phyloP scores from a whole-genome alignment of 805 yeast species.

The Candida saitoana region DNA sequence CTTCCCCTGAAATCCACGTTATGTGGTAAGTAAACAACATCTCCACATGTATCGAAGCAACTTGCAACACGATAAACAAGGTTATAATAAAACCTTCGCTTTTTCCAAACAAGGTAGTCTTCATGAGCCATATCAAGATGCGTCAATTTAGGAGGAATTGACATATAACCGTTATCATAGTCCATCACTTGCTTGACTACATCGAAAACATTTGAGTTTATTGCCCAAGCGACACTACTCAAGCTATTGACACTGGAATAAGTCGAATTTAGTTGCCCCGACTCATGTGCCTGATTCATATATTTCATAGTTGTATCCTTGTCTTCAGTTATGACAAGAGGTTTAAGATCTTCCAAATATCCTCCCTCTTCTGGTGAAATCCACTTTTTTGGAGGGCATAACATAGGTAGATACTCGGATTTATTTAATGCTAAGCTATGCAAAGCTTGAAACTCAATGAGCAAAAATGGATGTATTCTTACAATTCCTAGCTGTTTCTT shows the following conservation, averaged over 20 bases:
- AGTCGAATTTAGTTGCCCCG: slow-evolving; percentile 30
- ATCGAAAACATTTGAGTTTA: slow-evolving; percentile 23
- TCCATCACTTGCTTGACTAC: slow-evolving; percentile 20
- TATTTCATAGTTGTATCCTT: slow-evolving; percentile 14
- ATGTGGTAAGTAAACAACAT: slow-evolving; percentile 35
- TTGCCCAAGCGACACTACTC: slow-evolving; percentile 33
- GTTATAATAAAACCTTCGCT: slow-evolving; percentile 7
- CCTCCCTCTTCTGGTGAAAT: slow-evolving; percentile 32
- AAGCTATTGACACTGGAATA: slow-evolving; percentile 26
- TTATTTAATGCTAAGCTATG: slow-evolving; percentile 11
- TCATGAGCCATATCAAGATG: slow-evolving; percentile 4
- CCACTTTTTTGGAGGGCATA: slow-evolving; percentile 37
- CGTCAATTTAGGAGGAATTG: slow-evolving; percentile 22
- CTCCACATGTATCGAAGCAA: slow-evolving; percentile 28
- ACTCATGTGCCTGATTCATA: slow-evolving; percentile 21
- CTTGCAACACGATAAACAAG: slow-evolving; percentile 21
- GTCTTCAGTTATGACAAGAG: slow-evolving; percentile 20
- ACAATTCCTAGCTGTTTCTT: slow-evolving; percentile 15
- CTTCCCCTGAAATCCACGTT: slow-evolving; percentile 39
- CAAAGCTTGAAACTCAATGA: slow-evolving; percentile 11
- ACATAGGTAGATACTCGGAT: slow-evolving; percentile 31
- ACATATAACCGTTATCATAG: slow-evolving; percentile 17
- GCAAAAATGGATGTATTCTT: slow-evolving; percentile 21
- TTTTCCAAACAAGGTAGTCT: neutral
- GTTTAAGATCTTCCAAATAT: slow-evolving; percentile 21